phyloP scores from a whole-genome alignment of 2,329 filamentous ascomycete species.

The Albifimbria verrucaria region DNA sequence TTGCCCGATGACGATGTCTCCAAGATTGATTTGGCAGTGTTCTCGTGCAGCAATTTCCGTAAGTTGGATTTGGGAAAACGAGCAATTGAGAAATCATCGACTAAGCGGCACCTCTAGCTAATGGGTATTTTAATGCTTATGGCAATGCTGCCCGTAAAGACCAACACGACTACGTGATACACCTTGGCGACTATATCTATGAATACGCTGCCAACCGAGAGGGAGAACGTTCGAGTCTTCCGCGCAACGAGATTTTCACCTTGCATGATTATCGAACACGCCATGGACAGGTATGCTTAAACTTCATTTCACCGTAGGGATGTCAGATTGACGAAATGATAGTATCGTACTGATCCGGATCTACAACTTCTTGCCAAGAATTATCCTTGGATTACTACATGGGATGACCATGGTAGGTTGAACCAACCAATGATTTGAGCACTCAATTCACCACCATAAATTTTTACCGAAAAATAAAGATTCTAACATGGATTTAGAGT shows the following conservation, averaged over 20 bases:
- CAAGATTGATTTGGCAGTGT: constrained; percentile 62
- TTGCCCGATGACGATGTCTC: constrained; percentile 51
- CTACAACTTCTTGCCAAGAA: constrained; percentile 36
- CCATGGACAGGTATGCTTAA: constrained; percentile 20
- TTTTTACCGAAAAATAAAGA: no score
- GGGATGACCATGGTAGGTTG: constrained; percentile 17
- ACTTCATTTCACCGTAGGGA: background rate
- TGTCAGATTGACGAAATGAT: background rate
- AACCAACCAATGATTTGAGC: background rate
- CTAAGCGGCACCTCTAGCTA: no score
- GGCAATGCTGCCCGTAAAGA: constrained; percentile 58
- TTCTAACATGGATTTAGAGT: constrained; percentile 31
- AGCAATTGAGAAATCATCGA: no score
- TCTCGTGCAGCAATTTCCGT: constrained; percentile 66
- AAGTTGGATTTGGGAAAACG: background rate
- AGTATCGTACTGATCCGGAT: constrained; percentile 40
- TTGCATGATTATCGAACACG: constrained; percentile 42
- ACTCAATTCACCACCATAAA: no score
- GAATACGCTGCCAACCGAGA: constrained; percentile 32
- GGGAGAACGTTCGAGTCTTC: constrained; percentile 25
- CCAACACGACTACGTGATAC: constrained; percentile 56
- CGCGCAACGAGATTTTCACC: constrained; percentile 25
- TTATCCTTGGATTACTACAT: constrained; percentile 43
- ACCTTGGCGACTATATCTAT: constrained; percentile 63
- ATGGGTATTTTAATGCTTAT: constrained; percentile 58